phyloP scores from a whole-genome alignment of 805 yeast genomes.

The Wickerhamomyces chaumierensis region DNA sequence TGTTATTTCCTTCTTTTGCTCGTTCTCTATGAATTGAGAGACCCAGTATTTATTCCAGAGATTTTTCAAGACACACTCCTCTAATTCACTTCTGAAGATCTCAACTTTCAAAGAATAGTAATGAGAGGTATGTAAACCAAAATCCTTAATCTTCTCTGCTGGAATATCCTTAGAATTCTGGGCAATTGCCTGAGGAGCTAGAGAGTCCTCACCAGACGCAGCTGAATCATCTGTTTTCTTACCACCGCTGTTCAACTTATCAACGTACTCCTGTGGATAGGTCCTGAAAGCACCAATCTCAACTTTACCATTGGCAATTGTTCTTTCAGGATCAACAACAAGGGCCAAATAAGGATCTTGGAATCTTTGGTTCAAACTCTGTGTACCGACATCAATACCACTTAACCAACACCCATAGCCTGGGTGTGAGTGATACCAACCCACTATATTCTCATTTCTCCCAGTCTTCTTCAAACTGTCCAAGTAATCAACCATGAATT shows the following conservation, averaged over 20 bases:
- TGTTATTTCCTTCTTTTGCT: constrained; percentile 4
- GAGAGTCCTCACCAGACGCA: neutral
- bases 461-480: constrained; percentile 41
- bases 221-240: constrained; percentile 2
- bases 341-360: constrained; percentile 90
- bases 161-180: constrained; percentile 24
- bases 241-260: constrained; percentile 5
- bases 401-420: constrained; percentile 96
- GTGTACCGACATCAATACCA: constrained; percentile 89
- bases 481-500: constrained; percentile 82
- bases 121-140: constrained; percentile 58
- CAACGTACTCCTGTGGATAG: constrained; percentile 26
- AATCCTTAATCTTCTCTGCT: constrained; percentile 43
- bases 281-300: constrained; percentile 90
- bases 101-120: constrained; percentile 60
- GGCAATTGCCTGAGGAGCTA: neutral
- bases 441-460: constrained; percentile 65
- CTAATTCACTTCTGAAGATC: constrained; percentile 43
- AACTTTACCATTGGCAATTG: constrained; percentile 48
- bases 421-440: constrained; percentile 99
- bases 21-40: constrained; percentile 20
- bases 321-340: constrained; percentile 75
- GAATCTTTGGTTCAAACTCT: constrained; percentile 68
- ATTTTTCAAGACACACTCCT: constrained; percentile 31
- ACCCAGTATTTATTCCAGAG: constrained; percentile 38